Base-by-base conservation (phyloP, 164 flowering plant genomes). In the Nymphaea thermarum region DNA sequence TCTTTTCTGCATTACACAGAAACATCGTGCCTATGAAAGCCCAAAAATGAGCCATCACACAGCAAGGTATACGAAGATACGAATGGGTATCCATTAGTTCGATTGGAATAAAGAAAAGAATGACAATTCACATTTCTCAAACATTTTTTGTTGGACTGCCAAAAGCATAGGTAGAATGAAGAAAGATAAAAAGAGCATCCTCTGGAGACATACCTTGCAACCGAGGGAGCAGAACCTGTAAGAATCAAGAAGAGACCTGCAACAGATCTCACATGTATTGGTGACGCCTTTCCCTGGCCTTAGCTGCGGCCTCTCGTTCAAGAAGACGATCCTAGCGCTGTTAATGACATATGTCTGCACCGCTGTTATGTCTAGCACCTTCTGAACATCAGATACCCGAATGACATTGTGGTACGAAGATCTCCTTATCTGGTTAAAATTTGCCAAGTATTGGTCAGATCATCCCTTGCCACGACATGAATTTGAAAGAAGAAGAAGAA, bases 391-490 rank as follows among this genome's bases (percentile, higher is more conserved):
- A 15, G 75, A 75, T 3, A 86, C 89, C 73, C 96, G 79, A 44
- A 89, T 82, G 77, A 89, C 96, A 70, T 89, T 79, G 67, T 89
- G 91, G 80, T 89, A 89, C 0, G 96, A 89, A 3, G 96, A 89
- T 68, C 89, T 73, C 80, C 96, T 78, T 73, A 87, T 89, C 93
- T 89, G 72, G 68, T 12, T 45, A 42, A 43, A 45, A 25, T 25
- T 25, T 25, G 1, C 36, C 36, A 25, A 25, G 36, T 25, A 25
- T 25, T 25, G 36, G 36, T 8, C 12, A 55, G 60, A 55, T 55
- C 10, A 10, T 16, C 10, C 60, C 60, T 8, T 16, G 16, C 10
- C 64, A 62, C 64, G 42, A 17, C 64, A 62, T 4, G 10, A 62
- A 8, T 17, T 17, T 17, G 17, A 17, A 62, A 62, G 16, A 17